Conservation (phyloP, 768 basidiomycete genomes). For the Calocybe cyanea region DNA sequence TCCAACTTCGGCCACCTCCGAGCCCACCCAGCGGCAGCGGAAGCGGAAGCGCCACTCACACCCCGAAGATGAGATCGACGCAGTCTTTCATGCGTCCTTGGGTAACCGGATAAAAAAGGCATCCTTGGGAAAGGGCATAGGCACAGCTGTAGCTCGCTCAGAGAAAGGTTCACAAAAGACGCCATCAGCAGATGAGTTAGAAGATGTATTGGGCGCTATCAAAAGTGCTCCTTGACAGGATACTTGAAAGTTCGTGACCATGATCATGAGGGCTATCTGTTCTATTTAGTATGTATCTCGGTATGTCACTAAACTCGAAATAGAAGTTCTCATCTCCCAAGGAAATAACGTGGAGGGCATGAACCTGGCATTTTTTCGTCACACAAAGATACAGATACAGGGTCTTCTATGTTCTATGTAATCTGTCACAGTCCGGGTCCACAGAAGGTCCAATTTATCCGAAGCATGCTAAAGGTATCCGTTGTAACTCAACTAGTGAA, state of each 20-base stretch:
- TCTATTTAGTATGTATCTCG: too few species aligned
- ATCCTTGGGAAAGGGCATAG: conserved; percentile 29
- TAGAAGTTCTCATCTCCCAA: too few species aligned
- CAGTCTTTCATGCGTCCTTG: conserved; percentile 54
- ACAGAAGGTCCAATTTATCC: too few species aligned
- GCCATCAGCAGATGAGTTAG: conserved; percentile 34
- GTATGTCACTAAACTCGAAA: too few species aligned
- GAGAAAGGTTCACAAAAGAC: conserved; percentile 9
- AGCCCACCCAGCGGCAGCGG: not conserved
- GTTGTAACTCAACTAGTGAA: conserved; percentile 6
- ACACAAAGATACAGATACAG: too few species aligned
- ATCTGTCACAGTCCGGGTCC: too few species aligned
- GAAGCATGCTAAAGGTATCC: too few species aligned
- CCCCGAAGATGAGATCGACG: conserved; percentile 70
- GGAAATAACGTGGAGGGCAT: too few species aligned
- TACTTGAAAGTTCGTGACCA: conserved; percentile 23
- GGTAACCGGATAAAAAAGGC: conserved; percentile 60
- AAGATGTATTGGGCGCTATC: conserved; percentile 57
- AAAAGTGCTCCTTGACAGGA: conserved; percentile 47
- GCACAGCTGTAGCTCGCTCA: not conserved
- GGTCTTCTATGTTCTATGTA: too few species aligned
- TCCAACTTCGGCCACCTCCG: conserved; percentile 1
- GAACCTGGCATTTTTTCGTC: too few species aligned
- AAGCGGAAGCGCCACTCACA: conserved; percentile 42
- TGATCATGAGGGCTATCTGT: too few species aligned